A percentile compares a stretch with the other conserved stretches of the same genome.
phyloP scores from a whole-genome alignment of 805 yeast genomes.

The Metschnikowia corniflorae region DNA sequence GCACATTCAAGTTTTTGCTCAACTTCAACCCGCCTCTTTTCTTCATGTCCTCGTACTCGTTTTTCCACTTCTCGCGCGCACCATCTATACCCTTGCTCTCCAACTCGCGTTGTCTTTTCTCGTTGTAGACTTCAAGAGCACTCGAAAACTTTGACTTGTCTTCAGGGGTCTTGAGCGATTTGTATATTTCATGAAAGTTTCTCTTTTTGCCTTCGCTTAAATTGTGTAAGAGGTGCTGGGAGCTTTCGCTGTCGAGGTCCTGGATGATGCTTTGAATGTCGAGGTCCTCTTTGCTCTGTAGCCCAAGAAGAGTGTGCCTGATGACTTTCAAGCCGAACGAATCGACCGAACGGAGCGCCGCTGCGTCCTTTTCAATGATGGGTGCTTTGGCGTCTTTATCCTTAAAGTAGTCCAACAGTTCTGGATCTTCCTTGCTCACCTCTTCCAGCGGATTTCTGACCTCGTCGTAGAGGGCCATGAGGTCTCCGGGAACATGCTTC shows the following conservation, averaged over 20 bases:
- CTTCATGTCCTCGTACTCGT: constrained; percentile 65
- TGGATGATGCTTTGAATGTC: constrained; percentile 26
- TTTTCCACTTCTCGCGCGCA: constrained; percentile 86
- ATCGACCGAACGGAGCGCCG: constrained; percentile 59
- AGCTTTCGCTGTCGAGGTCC: constrained; percentile 26
- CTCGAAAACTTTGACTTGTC: constrained; percentile 53
- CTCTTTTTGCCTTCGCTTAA: constrained; percentile 38
- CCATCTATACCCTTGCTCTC: constrained; percentile 81
- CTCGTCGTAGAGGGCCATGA: constrained; percentile 29
- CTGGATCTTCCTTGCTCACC: constrained; percentile 12
- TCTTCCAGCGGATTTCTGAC: constrained; percentile 11
- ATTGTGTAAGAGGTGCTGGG: constrained; percentile 26
- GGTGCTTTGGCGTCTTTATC: constrained; percentile 28
- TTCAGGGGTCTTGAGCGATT: constrained; percentile 43
- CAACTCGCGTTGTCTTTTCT: constrained; percentile 67
- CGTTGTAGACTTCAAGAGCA: constrained; percentile 66
- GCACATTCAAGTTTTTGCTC: constrained; percentile 62
- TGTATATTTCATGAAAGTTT: constrained; percentile 68
- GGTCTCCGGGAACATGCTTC: constrained; percentile 34
- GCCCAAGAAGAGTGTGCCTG: constrained; percentile 62
- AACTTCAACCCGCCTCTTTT: constrained; percentile 55
- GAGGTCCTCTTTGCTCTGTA: constrained; percentile 20
- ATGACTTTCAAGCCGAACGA: constrained; percentile 77
- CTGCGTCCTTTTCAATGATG: constrained; percentile 52
- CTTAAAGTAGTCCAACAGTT: constrained; percentile 37